These are phyloP conservation scores for apple (Malus domestica) DNA, from an alignment of 306 rosid species.

Conservation along the genomic window DNA sequence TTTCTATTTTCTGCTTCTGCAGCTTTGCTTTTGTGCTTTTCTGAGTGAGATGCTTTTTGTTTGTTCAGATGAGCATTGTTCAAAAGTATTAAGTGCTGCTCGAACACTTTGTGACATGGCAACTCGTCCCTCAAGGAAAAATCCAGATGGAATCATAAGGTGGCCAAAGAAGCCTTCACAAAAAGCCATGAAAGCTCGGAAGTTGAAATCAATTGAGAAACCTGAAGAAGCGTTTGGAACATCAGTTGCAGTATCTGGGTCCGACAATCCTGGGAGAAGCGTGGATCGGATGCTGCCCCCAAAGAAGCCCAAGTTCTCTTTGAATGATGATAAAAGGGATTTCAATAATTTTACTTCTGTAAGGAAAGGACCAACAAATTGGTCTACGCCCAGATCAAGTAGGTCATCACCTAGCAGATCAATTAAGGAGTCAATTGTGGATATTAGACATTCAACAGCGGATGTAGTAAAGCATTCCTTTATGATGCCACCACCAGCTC, in stretches of 20 bases:
- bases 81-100: conserved; percentile 63
- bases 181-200: conserved; percentile 63
- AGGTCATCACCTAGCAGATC: conserved; percentile 62
- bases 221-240: conserved; percentile 36
- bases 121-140: conserved; percentile 31
- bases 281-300: conserved; percentile 42
- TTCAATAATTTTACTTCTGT: conserved; percentile 25
- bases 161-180: conserved; percentile 81
- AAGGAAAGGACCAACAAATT: conserved; percentile 42
- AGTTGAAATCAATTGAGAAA: conserved; percentile 51
- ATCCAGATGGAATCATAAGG: conserved; percentile 45
- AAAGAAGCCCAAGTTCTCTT: conserved; percentile 66
- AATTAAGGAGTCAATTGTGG: conserved; percentile 39
- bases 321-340: conserved; percentile 40
- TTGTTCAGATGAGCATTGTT: conserved; percentile 57
- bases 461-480: conserved; percentile 44
- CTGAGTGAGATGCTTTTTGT: conserved; percentile 18
- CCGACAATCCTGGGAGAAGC: conserved; percentile 34
- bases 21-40: background rate
- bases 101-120: conserved; percentile 64
- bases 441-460: conserved; percentile 39
- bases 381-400: conserved; percentile 82
- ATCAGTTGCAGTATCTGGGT: conserved; percentile 25
- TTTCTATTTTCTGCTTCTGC: background rate
- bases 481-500: conserved; percentile 76